Conservation (phyloP, 495 filamentous ascomycete genomes). For the Thozetella sp. region DNA sequence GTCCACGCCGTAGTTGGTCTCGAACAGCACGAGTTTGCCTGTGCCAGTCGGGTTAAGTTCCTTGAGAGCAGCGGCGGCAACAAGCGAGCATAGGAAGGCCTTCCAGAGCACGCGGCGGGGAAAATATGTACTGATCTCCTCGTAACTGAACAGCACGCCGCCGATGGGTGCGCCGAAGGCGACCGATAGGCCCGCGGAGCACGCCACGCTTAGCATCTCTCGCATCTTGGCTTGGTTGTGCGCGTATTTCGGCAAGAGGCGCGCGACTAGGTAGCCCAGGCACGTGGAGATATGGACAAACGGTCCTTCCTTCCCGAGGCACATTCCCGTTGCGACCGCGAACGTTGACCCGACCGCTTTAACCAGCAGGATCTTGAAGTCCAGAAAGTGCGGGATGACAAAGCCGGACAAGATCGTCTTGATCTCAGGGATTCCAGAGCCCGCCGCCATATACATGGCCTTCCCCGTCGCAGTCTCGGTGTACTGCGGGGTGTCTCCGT, state of each 20-base stretch:
- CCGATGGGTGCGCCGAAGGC: conserved; percentile 64
- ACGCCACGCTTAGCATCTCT: conserved; percentile 57
- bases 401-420: conserved; percentile 63
- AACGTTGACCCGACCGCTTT: conserved; percentile 60
- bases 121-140: conserved; percentile 57
- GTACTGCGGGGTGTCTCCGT: conserved; percentile 1
- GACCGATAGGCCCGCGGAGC: conserved; percentile 56
- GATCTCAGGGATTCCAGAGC: conserved; percentile 61
- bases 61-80: conserved; percentile 54
- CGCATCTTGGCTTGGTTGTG: conserved; percentile 54
- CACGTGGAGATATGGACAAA: conserved; percentile 63
- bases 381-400: conserved; percentile 57
- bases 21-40: conserved; percentile 60
- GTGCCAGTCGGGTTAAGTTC: conserved; percentile 59
- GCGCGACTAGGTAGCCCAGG: conserved; percentile 55
- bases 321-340: conserved; percentile 59
- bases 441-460: conserved; percentile 58
- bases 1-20: conserved; percentile 56
- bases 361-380: conserved; percentile 53
- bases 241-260: conserved; percentile 51
- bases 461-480: conserved; percentile 33
- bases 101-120: conserved; percentile 55
- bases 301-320: conserved; percentile 61
- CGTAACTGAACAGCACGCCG: conserved; percentile 58
- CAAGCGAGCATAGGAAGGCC: conserved; percentile 58